A percentile compares a stretch with the other conserved stretches of the same genome.
Evolutionary conservation across 306 rosid genomes (phyloP).

Genomic region (Vigna angularis): DNA sequence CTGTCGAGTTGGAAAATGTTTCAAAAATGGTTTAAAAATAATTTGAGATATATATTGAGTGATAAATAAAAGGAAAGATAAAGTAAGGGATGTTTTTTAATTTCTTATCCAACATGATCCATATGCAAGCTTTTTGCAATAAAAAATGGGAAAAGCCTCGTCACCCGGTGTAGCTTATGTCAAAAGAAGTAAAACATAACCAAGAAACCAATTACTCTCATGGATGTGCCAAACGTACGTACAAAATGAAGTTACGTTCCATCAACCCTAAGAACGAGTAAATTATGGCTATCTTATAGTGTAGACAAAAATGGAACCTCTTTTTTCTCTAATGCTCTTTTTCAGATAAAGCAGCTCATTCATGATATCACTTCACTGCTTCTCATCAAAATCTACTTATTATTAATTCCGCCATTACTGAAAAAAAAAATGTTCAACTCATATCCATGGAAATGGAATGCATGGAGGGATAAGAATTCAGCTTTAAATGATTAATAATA

Average conservation of each 20-base stretch:
- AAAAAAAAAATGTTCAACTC: background rate
- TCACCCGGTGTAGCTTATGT: conserved; percentile 6
- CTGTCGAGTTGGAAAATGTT: conserved; percentile 60
- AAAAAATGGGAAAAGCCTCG: conserved; percentile 18
- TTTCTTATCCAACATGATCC: conserved; percentile 51
- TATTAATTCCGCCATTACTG: background rate
- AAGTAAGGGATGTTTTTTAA: conserved; percentile 36
- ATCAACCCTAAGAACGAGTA: background rate
- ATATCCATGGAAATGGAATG: conserved; percentile 4
- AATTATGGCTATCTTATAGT: background rate
- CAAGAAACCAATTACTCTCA: background rate
- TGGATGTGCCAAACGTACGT: background rate
- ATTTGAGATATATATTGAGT: background rate
- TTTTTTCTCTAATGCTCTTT: background rate
- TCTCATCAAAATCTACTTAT: conserved; percentile 1
- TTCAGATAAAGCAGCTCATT: conserved; percentile 9
- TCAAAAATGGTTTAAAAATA: conserved; percentile 9
- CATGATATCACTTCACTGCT: conserved; percentile 18
- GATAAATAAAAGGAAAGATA: conserved; percentile 50
- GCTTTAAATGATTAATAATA: conserved; percentile 31
- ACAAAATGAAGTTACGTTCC: conserved; percentile 1
- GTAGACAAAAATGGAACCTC: conserved; percentile 7
- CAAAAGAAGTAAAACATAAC: conserved; percentile 18
- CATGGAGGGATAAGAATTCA: conserved; percentile 48
- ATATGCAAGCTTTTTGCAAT: conserved; percentile 24